Base-by-base conservation (phyloP, 2,329 filamentous ascomycete species). In the Phialophora chinensis region DNA sequence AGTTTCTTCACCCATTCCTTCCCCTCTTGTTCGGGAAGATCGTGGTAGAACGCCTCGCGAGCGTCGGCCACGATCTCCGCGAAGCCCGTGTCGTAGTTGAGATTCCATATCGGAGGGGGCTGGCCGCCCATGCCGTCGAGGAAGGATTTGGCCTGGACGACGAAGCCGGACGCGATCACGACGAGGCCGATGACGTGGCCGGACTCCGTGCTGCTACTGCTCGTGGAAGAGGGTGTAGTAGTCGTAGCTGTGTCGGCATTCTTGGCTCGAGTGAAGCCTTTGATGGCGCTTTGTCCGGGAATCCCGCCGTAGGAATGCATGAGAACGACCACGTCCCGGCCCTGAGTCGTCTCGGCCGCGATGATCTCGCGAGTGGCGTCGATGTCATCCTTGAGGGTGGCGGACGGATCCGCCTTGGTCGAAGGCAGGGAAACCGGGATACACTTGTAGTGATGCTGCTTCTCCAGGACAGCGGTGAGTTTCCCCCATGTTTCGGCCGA, bases 231-330 rank as follows among this genome's bases (percentile, higher is more conserved):
- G 47, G 64, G 58, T 65, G 63, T 56, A 63, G 49, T 27, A 4
- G 27, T 27, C 23, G 23, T 10, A 11, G n/a, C n/a, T 17, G 33
- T 35, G 44, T 6, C 23, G 59, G 10, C 38, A 49, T 72, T 54
- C 12, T 72, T 65, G 33, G 66, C 61, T 35, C 70, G 62, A 0
- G 81, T 73, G 58, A 84, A 74, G 6, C 77, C 81, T 66, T 80
- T 81, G 71, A 84, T 73, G 1, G 81, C 81, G 67, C 82, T 84
- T 67, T 75, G 76, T 52, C 79, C 82, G 1, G 83, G 79, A 50
- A 80, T 75, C 25, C 83, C 82, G 33, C 83, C 83, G 63, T 83
- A 85, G 0, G 82, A 84, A 72, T 85, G 83, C 1, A 76, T 78
- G 2, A 84, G 71, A 4, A 86, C 74, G 3, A 85, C 74, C 1